Conservation (phyloP, 1,139 yeast species). For the Yamadazyma diddensiae region DNA sequence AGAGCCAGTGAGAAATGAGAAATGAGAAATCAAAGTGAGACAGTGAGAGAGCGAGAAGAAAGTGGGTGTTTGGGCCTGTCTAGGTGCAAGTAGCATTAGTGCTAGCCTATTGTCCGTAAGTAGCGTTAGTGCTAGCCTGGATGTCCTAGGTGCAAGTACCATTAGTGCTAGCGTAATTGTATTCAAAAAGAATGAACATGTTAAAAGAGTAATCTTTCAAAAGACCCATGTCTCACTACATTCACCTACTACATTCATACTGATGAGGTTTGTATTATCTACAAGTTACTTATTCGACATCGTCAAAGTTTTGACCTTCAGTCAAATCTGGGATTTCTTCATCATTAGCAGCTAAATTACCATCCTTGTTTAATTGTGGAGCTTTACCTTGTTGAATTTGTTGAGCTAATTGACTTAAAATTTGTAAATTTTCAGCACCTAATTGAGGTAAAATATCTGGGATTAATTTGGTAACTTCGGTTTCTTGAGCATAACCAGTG, state of each 20-base stretch:
- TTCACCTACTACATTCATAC: too few relatives aligned
- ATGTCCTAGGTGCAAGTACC: too few relatives aligned
- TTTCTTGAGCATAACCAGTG: constrained; percentile 94
- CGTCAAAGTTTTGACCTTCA: constrained; percentile 93
- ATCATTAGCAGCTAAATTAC: constrained; percentile 52
- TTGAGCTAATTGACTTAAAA: constrained; percentile 87
- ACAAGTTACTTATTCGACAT: constrained; percentile 54
- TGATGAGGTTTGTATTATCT: too few relatives aligned
- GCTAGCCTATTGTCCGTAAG: too few relatives aligned
- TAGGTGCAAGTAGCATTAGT: too few relatives aligned
- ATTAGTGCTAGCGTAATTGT: neutral
- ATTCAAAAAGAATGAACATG: too few relatives aligned
- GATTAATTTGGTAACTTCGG: constrained; percentile 86
- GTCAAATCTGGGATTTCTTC: constrained; percentile 92
- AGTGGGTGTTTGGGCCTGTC: too few relatives aligned
- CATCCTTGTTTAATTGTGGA: constrained; percentile 41
- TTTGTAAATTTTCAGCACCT: constrained; percentile 93
- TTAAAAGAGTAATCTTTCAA: too few relatives aligned
- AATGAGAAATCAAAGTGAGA: neutral
- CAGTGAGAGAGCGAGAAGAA: neutral
- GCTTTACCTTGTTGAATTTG: constrained; percentile 69
- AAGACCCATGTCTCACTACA: constrained; percentile 2
- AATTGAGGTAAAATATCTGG: constrained; percentile 95
- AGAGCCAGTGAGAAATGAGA: constrained; percentile 2
- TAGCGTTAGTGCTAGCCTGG: too few relatives aligned